A percentile compares a stretch with the other conserved stretches of the same genome.
Conservation (phyloP, 768 basidiomycete species). For the Tricholoma flavovirens region DNA sequence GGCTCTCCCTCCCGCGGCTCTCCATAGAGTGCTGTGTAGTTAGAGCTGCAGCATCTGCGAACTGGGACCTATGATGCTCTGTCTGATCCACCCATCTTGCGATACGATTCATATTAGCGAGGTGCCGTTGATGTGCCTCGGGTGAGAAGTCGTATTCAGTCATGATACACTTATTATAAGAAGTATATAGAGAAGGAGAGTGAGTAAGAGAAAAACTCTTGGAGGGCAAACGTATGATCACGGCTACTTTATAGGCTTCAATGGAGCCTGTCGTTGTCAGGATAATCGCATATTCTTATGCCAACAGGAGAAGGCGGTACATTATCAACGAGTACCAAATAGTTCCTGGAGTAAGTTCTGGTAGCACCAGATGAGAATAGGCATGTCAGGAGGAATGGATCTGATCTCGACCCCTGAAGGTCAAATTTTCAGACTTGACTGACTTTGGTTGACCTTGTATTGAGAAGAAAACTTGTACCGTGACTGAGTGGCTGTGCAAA, state of each 20-base stretch:
- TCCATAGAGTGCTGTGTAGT: not conserved
- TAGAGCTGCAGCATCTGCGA: slow-evolving; percentile 16
- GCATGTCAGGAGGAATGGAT: no score
- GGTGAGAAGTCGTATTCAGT: slow-evolving; percentile 22
- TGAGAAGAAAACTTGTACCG: no score
- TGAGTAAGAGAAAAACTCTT: not conserved
- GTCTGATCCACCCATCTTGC: slow-evolving; percentile 16
- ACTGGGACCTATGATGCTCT: slow-evolving; percentile 14
- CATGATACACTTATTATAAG: slow-evolving; percentile 2
- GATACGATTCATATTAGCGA: slow-evolving; percentile 17
- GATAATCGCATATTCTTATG: not conserved
- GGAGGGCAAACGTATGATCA: not conserved
- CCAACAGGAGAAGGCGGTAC: not conserved
- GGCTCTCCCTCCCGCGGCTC: not conserved
- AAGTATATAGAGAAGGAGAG: not conserved
- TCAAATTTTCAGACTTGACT: no score
- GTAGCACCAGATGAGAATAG: not conserved
- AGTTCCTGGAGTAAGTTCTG: not conserved
- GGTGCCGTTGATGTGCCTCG: slow-evolving; percentile 15
- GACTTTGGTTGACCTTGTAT: no score
- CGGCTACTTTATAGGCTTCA: not conserved
- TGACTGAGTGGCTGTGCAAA: no score
- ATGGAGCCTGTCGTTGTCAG: not conserved
- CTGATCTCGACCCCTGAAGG: no score
- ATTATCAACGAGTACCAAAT: not conserved